A percentile compares a stretch with the other conserved stretches of the same genome.
These are phyloP conservation scores for Cyberlindnera misumaiensis DNA, from an alignment of 805 yeast species.

Conservation along the genomic window DNA sequence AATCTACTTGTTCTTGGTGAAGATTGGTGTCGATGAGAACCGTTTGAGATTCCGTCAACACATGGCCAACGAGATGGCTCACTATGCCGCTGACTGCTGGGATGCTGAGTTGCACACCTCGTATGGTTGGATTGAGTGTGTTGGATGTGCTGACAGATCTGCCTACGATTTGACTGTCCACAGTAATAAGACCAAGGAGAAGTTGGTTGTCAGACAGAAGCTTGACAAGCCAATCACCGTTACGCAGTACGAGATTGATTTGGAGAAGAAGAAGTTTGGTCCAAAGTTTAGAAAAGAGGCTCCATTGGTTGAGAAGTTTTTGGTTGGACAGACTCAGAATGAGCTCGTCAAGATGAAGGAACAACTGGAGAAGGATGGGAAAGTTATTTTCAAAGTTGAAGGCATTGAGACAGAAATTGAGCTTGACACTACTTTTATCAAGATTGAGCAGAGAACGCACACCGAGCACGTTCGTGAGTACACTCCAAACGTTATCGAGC, in stretches of 20 bases:
- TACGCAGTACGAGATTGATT: conserved; percentile 75
- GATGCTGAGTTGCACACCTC: conserved; percentile 95
- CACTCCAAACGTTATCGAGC: conserved; percentile 97
- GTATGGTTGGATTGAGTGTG: conserved; percentile 99
- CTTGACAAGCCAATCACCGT: conserved; percentile 79
- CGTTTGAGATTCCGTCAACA: conserved; percentile 97
- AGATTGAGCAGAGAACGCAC: conserved; percentile 69
- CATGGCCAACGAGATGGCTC: conserved; percentile 99
- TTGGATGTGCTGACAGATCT: conserved; percentile 99
- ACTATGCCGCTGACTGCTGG: conserved; percentile 99
- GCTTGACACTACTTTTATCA: conserved; percentile 64
- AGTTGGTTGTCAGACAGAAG: conserved; percentile 87
- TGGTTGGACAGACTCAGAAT: conserved; percentile 69
- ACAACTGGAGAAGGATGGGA: conserved; percentile 56
- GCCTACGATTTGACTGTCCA: conserved; percentile 97
- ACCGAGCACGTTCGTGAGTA: conserved; percentile 91
- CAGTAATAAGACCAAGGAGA: conserved; percentile 90
- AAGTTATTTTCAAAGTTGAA: conserved; percentile 61
- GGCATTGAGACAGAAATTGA: conserved; percentile 57
- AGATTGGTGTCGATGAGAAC: conserved; percentile 82
- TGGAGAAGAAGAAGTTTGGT: conserved; percentile 94
- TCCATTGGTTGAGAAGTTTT: conserved; percentile 80
- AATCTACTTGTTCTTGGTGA: conserved; percentile 74
- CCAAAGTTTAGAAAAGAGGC: conserved; percentile 98
- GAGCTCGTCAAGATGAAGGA: conserved; percentile 73